Evolutionary conservation across 1,284 basidiomycete genomes (phyloP), one percentile per base, ranked within the genome.

Genomic region (Hymenochaete sp.): DNA sequence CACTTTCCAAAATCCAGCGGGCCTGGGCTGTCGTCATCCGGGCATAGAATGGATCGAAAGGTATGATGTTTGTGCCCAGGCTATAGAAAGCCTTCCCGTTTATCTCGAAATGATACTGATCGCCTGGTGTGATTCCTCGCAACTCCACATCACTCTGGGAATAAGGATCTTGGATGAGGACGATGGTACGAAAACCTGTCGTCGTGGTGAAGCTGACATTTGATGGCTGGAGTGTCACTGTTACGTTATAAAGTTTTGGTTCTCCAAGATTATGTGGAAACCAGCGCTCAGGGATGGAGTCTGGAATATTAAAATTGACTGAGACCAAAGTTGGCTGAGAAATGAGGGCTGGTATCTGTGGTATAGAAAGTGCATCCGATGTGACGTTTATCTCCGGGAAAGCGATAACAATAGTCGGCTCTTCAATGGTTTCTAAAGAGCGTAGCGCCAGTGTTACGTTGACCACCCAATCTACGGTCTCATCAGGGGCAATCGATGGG

Each of bases 121-220:
- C 73, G 3, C 73, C 75, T 0, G 74, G 73, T 0, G 67, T 77
- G 49, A 78, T 74, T 0, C 73, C 73, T 2, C 70, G 65, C 32
- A 55, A 51, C 3, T 56, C 57, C 11, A 75, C 55, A 21, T 77
- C 73, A 28, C 62, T 58, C 39, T 68, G 58, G 1, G 67, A 57
- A 51, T 76, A 77, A 2, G 69, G 59, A 3, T 64, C 58, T 56
- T 77, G 74, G 9, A 69, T 61, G 21, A 77, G 67, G 41, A 71
- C 61, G 42, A 78, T 68, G 2, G 75, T 77, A 9, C 76, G 69
- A 62, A 78, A 78, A 4, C 76, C 75, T 7, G 72, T 75, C n/a
- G 67, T 66, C 2, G 67, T 66, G 14, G 62, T 56, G 52, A 66
- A 63, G 44, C 54, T 56, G 32, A 60, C 52, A 9, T 41, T 44